phyloP scores from a whole-genome alignment of 306 rosid species.

The Luffa acutangula region DNA sequence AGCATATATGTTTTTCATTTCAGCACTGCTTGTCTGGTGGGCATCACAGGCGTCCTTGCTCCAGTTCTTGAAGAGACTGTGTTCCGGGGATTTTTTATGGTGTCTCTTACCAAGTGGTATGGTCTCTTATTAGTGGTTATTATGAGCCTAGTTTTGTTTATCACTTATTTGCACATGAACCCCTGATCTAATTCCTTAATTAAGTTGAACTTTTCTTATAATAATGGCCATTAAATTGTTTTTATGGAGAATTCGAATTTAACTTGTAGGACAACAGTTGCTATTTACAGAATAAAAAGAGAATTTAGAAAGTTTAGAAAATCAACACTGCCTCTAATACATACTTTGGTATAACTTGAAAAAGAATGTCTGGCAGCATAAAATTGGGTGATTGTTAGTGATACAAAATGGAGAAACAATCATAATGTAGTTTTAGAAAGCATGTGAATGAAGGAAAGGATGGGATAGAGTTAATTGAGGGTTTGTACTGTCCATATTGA shows the following conservation, averaged over 20 bases:
- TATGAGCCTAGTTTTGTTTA: neutral
- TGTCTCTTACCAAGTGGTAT: slow-evolving; percentile 91
- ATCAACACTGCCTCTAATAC: neutral
- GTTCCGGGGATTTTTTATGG: slow-evolving; percentile 85
- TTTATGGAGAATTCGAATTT: neutral
- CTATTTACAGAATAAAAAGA: neutral
- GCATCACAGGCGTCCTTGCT: slow-evolving; percentile 82
- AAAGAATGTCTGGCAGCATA: neutral
- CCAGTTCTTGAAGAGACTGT: slow-evolving; percentile 93
- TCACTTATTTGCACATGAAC: neutral
- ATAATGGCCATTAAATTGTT: neutral
- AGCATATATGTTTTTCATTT: slow-evolving; percentile 21
- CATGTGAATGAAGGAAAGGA: neutral
- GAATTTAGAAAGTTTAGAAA: neutral
- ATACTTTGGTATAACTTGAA: neutral
- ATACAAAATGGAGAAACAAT: neutral
- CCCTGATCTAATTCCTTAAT: neutral
- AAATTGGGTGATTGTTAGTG: neutral
- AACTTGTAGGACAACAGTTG: neutral
- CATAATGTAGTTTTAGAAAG: neutral
- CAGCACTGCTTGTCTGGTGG: slow-evolving; percentile 90
- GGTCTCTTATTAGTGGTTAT: neutral
- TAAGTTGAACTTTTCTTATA: neutral
- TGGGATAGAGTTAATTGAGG: neutral
- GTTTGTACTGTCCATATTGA: neutral